Evolutionary conservation across 2,329 filamentous ascomycete species (phyloP), one percentile per base, ranked within the genome.

Genomic region (Ophiostoma ips): DNA sequence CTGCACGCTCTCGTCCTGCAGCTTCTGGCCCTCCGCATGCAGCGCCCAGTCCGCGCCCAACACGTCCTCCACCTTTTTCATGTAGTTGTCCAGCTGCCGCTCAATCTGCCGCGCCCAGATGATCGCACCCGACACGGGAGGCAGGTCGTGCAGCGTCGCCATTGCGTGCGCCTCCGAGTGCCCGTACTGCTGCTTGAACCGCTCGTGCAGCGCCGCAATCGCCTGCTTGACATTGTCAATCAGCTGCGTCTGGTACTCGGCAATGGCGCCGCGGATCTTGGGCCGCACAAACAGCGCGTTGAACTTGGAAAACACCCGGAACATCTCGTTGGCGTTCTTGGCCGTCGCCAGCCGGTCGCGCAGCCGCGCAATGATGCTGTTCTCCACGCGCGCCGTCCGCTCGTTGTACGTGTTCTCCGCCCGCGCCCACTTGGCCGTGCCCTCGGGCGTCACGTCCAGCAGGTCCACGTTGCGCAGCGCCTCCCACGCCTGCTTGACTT

Each of bases 311-410:
- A 98, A 98, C 54, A 99, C 92, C 50, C 94, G 85, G 66, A 99
- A 99, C 92, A 98, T 99, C 67, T 98, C 94, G 62, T 94, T 96
- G 37, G 92, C 92, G 55, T 88, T 95, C 72, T 94, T 95, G 12
- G 92, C 90, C 7, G 88, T 95, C 13, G 89, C 92, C 50, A 98
- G 75, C 52, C 92, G 84, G 66, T 98, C 92, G 60, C 92, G 79
- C 31, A 98, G 73, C 49, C 88, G 79, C 33, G 92, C 88, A 63
- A 99, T 99, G 65, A 99, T 98, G 3, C 92, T 95, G 67, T 98
- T 98, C 64, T 99, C 92, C 5, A 99, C 92, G 53, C 92, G 81
- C 16, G 92, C 90, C 10, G 94, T 98, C 36, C 94, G 84, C 64
- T 98, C 94, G 58, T 95, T 96, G 72, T 99, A 99, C 36, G 86